Evolutionary conservation across 148 eudicot genomes (phyloP), one percentile per base, ranked within the genome.

Genomic region (Salicornia ramosissima): DNA sequence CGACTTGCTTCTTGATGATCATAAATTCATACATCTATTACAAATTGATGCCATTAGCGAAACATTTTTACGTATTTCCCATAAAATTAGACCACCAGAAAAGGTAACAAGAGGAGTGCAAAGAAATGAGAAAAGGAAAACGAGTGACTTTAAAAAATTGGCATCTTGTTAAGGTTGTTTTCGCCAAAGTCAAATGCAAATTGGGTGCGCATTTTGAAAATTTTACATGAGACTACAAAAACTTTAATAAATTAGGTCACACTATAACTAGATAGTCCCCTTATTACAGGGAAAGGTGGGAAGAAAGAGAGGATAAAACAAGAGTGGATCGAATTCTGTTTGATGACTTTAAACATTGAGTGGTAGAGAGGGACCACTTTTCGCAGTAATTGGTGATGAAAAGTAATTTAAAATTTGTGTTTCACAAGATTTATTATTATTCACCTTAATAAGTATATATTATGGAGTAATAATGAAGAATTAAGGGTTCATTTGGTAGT

Each of bases 261-360:
- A 18, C 33, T 36, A 36, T n/a, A n/a, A n/a, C n/a, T n/a, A n/a
- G n/a, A n/a, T n/a, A 36, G 40, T 36, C 4, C 24, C 50, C 19
- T 46, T 13, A 46, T n/a, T 53, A 34, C 25, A 39, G 36, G 43
- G 53, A 21, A 33, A 53, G 36, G 61, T 36, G 30, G 56, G 40
- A 21, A 66, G 69, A 51, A n/a, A 68, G 62, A 74, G 34, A 31
- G 49, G 22, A 6, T 22, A 6, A n/a, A n/a, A 61, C 33, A 18
- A 22, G n/a, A n/a, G 19, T 61, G 70, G 47, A 61, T 75, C 64
- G 29, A 51, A 43, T 64, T 69, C 56, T 46, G 15, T 52, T 21
- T 24, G 18, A 54, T 25, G 24, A 58, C 53, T 49, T 49, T 49
- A 46, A 46, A 3, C 15, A 3, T 36, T 4, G 40, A 36, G 19